Conservation (phyloP, 2,329 filamentous ascomycete species). For the Botrytis pseudocinerea region DNA sequence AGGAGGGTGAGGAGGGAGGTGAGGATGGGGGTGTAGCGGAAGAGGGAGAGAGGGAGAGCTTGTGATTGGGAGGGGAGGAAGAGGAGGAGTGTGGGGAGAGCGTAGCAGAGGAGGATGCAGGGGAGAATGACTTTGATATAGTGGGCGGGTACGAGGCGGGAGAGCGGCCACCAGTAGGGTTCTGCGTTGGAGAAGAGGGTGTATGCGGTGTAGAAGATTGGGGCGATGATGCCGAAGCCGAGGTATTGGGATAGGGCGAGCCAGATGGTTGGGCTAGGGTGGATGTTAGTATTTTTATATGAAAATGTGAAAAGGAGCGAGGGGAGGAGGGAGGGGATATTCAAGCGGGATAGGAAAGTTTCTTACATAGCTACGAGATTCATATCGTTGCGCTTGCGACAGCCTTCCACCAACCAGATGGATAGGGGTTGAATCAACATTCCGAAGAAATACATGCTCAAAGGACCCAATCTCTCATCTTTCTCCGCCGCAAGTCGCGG, state of each 20-base stretch:
- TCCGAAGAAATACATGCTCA: neutral
- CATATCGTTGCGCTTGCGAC: constrained; percentile 18
- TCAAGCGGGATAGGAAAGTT: no score
- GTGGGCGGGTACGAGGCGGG: constrained; percentile 11
- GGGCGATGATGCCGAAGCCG: constrained; percentile 4
- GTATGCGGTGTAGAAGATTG: neutral
- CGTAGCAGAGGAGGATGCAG: neutral
- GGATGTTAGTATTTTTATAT: neutral
- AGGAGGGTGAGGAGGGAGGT: constrained; percentile 8
- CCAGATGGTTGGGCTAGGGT: constrained; percentile 9
- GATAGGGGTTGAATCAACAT: neutral
- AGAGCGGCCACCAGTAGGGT: constrained; percentile 17
- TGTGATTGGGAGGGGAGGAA: neutral
- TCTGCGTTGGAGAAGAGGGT: constrained; percentile 13
- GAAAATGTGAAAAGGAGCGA: neutral
- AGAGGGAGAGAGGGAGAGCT: neutral
- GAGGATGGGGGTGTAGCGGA: neutral
- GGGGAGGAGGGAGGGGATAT: no score
- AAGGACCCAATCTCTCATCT: neutral
- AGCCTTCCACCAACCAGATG: constrained; percentile 1
- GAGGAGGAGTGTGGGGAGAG: neutral
- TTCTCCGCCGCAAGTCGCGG: neutral
- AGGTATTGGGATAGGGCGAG: constrained; percentile 6
- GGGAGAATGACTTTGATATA: constrained; percentile 10
- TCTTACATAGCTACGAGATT: constrained; percentile 17